These are phyloP conservation scores for Phytophthora pistaciae DNA, from an alignment of 352 stramenopile species.

Conservation along the genomic window DNA sequence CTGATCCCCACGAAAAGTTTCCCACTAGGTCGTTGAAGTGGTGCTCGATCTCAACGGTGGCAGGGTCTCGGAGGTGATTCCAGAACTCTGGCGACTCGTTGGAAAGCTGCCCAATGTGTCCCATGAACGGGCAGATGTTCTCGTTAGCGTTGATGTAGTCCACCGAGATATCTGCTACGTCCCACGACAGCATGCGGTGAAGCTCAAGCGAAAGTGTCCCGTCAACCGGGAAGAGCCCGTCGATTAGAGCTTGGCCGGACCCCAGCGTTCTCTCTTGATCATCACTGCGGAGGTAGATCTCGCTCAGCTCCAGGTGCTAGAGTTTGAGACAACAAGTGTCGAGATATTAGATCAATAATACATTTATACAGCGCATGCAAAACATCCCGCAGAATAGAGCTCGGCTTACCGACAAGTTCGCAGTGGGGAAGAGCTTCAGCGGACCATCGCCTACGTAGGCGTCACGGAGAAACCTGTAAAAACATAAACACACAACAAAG, in stretches of 20 bases:
- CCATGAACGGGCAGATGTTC: slow-evolving; percentile 82
- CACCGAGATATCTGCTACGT: slow-evolving; percentile 77
- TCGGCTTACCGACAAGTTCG: slow-evolving; percentile 66
- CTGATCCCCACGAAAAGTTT: slow-evolving; percentile 84
- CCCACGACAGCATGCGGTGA: slow-evolving; percentile 78
- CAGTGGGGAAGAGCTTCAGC: slow-evolving; percentile 75
- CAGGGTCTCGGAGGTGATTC: slow-evolving; percentile 54
- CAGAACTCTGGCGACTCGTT: slow-evolving; percentile 66
- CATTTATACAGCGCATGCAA: neutral
- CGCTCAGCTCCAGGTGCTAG: slow-evolving; percentile 51
- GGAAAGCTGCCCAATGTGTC: slow-evolving; percentile 69
- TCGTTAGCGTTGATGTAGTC: slow-evolving; percentile 87
- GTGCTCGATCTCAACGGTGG: slow-evolving; percentile 57
- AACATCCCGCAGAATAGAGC: neutral
- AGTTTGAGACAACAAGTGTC: neutral
- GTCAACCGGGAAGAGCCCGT: slow-evolving; percentile 81
- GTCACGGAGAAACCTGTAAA: slow-evolving; percentile 65
- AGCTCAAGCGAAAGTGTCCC: slow-evolving; percentile 51
- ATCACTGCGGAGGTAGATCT: slow-evolving; percentile 86
- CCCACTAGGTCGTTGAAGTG: slow-evolving; percentile 73
- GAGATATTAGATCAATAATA: neutral
- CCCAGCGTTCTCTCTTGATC: slow-evolving; percentile 87
- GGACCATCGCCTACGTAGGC: slow-evolving; percentile 77
- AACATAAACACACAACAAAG: neutral
- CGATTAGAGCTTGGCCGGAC: slow-evolving; percentile 83